Evolutionary conservation across 2,329 filamentous ascomycete genomes (phyloP).

Genomic region (Tolypocladium inflatum): DNA sequence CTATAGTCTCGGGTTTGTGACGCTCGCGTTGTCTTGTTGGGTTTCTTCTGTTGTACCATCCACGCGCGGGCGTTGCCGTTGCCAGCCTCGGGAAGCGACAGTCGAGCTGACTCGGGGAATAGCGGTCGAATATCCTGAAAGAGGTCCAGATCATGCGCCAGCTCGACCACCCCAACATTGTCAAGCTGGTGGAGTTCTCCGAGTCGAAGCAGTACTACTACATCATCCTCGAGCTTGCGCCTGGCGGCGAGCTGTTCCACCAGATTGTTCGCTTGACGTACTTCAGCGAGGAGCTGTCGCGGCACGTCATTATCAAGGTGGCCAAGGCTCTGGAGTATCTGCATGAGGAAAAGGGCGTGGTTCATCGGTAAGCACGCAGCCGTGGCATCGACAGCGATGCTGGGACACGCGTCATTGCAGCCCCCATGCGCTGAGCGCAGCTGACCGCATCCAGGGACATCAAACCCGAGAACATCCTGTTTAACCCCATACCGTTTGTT

Average conservation of each 20-base stretch:
- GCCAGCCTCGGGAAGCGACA: neutral
- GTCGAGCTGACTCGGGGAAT: slow-evolving; percentile 17
- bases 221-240: slow-evolving; percentile 90
- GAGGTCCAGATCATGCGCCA: slow-evolving; percentile 99
- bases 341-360: slow-evolving; percentile 89
- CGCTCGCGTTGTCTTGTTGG: slow-evolving; percentile 15
- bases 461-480: slow-evolving; percentile 95
- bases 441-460: slow-evolving; percentile 60
- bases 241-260: slow-evolving; percentile 94
- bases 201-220: slow-evolving; percentile 96
- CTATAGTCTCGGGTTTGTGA: slow-evolving; percentile 19
- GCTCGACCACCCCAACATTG: slow-evolving; percentile 90
- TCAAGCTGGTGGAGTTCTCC: slow-evolving; percentile 86
- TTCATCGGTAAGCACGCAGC: slow-evolving; percentile 65
- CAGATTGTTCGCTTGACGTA: slow-evolving; percentile 97
- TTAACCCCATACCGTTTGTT: slow-evolving; percentile 75
- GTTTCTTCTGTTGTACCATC: slow-evolving; percentile 1
- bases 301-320: slow-evolving; percentile 91
- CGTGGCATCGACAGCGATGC: neutral
- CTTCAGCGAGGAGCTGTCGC: slow-evolving; percentile 90
- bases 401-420: neutral
- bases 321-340: slow-evolving; percentile 90
- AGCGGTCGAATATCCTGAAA: slow-evolving; percentile 97
- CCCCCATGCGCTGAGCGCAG: neutral
- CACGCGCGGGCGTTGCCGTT: neutral